Evolutionary conservation across 23 red algal genomes (phyloP).

Genomic region (Gracilaria gracilis): DNA sequence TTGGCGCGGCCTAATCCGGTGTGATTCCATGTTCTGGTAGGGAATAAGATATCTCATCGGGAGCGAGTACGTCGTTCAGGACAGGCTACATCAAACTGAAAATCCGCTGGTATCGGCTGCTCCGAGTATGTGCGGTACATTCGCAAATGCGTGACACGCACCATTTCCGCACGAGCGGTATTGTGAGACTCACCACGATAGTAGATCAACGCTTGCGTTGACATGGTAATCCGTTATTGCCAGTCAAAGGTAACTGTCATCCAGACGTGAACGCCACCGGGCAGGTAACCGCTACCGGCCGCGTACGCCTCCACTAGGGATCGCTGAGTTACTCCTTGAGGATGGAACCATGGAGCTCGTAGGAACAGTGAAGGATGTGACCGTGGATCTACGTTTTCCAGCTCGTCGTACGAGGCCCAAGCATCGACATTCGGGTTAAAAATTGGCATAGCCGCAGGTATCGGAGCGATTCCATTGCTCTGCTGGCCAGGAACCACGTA

Average conservation of each 20-base stretch:
- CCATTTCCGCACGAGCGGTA: neutral
- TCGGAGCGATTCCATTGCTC: too few species aligned
- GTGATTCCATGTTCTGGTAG: conserved; percentile 19
- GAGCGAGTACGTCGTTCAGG: neutral
- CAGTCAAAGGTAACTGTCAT: neutral
- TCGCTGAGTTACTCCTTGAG: neutral
- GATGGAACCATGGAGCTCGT: conserved; percentile 16
- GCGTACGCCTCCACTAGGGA: neutral
- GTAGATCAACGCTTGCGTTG: neutral
- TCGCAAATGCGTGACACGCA: neutral
- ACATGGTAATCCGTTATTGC: neutral
- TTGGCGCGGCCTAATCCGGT: too few species aligned
- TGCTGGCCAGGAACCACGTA: too few species aligned
- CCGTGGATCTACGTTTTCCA: neutral
- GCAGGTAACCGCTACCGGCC: neutral
- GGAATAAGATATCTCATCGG: conserved; percentile 20
- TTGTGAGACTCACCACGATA: conserved; percentile 2
- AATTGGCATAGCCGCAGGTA: too few species aligned
- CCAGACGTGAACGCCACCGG: too few species aligned
- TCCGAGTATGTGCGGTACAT: conserved; percentile 4
- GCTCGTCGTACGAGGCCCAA: neutral
- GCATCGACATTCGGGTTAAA: too few species aligned
- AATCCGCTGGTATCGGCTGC: neutral
- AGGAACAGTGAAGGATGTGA: neutral
- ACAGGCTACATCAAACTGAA: neutral